phyloP scores from a whole-genome alignment of 2,329 filamentous ascomycete genomes.

The Apiospora pterosperma region DNA sequence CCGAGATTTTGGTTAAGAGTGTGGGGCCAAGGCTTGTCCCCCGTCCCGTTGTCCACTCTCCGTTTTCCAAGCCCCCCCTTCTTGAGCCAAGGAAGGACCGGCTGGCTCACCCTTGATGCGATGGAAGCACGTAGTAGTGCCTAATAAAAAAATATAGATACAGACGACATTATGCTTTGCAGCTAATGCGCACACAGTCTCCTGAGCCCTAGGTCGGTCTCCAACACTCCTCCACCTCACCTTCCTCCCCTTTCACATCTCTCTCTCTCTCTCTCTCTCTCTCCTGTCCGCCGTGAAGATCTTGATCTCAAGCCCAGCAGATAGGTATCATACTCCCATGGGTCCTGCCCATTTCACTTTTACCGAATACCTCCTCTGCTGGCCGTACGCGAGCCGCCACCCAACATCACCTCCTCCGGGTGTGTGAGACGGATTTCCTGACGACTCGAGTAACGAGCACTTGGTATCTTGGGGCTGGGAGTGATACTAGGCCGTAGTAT shows the following conservation, averaged over 20 bases:
- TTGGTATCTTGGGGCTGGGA: neutral
- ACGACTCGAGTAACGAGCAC: neutral
- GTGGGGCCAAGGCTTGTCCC: constrained; percentile 1
- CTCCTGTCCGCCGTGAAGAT: neutral
- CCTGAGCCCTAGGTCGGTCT: neutral
- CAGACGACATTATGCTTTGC: neutral
- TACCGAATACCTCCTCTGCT: neutral
- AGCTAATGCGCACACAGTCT: neutral
- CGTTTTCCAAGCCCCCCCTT: neutral
- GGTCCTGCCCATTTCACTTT: neutral
- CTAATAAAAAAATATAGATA: neutral
- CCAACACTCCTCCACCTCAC: neutral
- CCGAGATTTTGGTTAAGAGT: constrained; percentile 5
- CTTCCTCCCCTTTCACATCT: neutral
- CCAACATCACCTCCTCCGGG: neutral
- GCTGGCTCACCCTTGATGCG: neutral
- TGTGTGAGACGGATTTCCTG: neutral
- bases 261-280: neutral
- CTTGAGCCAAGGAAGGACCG: neutral
- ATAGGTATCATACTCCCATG: neutral
- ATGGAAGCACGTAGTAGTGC: neutral
- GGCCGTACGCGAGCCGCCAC: neutral
- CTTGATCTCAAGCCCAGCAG: neutral
- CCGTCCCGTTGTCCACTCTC: constrained; percentile 1
- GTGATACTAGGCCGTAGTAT: neutral